These are phyloP conservation scores for Fusarium pininemorale DNA, from an alignment of 2,329 filamentous ascomycete genomes.

Conservation along the genomic window DNA sequence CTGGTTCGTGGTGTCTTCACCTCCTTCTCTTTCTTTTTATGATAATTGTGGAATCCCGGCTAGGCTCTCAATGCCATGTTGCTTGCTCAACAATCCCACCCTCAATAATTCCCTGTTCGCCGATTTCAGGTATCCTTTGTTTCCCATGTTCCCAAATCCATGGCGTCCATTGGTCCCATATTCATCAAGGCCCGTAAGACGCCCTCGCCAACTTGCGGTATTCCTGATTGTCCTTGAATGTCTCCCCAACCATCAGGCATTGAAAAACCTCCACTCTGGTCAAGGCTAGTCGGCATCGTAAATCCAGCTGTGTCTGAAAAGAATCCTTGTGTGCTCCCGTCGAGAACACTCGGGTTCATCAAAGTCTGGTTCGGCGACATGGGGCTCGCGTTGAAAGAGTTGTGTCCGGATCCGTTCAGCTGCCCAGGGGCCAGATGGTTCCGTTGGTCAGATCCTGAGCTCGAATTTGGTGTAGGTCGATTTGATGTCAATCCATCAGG, in stretches of 20 bases:
- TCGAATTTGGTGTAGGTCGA: slow-evolving; percentile 69
- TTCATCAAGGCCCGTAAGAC: slow-evolving; percentile 66
- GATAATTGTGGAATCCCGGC: background rate
- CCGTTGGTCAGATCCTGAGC: slow-evolving; percentile 47
- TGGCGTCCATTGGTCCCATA: slow-evolving; percentile 68
- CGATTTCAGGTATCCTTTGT: slow-evolving; percentile 41
- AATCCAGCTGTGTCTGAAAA: slow-evolving; percentile 54
- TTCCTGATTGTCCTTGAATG: slow-evolving; percentile 54
- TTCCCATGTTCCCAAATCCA: slow-evolving; percentile 64
- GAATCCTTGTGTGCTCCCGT: slow-evolving; percentile 50
- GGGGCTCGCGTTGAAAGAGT: slow-evolving; percentile 64
- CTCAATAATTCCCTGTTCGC: slow-evolving; percentile 1
- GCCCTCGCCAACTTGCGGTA: slow-evolving; percentile 66
- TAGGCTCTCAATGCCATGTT: background rate
- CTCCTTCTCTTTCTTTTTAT: slow-evolving; percentile 10
- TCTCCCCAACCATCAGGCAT: slow-evolving; percentile 58
- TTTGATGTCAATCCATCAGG: slow-evolving; percentile 61
- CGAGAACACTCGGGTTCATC: slow-evolving; percentile 49
- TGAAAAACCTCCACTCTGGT: slow-evolving; percentile 49
- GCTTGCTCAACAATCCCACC: background rate
- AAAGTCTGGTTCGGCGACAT: slow-evolving; percentile 56
- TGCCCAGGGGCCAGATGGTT: slow-evolving; percentile 44
- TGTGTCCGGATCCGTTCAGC: slow-evolving; percentile 50
- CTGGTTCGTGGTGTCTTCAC: background rate
- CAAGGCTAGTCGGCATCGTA: slow-evolving; percentile 39